Base-by-base conservation (phyloP, 2,329 filamentous ascomycete species). In the Penicillium olsonii region DNA sequence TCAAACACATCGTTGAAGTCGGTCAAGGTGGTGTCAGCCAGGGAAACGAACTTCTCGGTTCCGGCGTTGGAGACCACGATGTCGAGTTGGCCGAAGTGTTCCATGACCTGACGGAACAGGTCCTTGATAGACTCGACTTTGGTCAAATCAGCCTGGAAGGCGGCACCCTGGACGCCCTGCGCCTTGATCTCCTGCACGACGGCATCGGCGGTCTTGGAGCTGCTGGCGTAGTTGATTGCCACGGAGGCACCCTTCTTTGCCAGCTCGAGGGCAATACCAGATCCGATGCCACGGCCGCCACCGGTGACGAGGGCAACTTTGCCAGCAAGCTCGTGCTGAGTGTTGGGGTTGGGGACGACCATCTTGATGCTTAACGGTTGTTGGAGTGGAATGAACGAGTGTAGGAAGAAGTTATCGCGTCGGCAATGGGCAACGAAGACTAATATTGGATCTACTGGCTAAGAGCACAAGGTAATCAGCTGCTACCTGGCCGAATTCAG, bases 61-160 rank as follows among this genome's bases (percentile, higher is more conserved):
- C 79, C 85, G 38, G 81, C 83, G 78, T 88, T 88, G 65, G 59
- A 62, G 3, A 64, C 63, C 1, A 64, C 61, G 12, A 66, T 64
- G n/a, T 60, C 58, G 24, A 66, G 42, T 26, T 59, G 62, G 5
- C 62, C 54, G 65, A 84, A 89, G 68, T 81, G 75, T 59, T 75
- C 73, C 55, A 84, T 75, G 45, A 84, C 84, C 64, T 85, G 70
- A 49, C 81, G 77, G 75, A 89, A 87, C 59, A 89, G 74, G 52
- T 72, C 69, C 46, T 79, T 76, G 57, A 84, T 88, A 70, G 88
- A 76, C 52, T 78, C 69, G 38, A 87, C 80, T 53, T 87, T 75
- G 57, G 81, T 78, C 48, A 89, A 80, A 72, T 90, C 85, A 60
- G 86, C 87, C 73, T 84, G 80, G 72, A 88, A 75, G 53, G 84